Evolutionary conservation across 108 stramenopile species (phyloP).

Genomic region (Nitzschia palea): DNA sequence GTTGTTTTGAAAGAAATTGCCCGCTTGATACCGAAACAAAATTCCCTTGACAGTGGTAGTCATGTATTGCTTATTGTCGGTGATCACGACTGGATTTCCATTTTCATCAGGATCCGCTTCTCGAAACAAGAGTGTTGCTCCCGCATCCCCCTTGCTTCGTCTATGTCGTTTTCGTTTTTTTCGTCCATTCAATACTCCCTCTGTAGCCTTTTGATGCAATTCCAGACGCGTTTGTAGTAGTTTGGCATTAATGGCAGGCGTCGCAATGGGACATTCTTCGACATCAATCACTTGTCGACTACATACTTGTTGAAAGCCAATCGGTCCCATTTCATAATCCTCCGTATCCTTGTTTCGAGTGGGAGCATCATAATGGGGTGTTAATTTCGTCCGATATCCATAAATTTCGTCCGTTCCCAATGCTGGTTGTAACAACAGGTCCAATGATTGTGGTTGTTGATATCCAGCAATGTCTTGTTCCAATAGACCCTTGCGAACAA

Average conservation of each 20-base stretch:
- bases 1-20: slow-evolving; percentile 98
- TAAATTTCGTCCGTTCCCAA: slow-evolving; percentile 89
- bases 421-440: slow-evolving; percentile 45
- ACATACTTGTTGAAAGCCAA: slow-evolving; percentile 85
- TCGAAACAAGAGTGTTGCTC: slow-evolving; percentile 90
- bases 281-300: slow-evolving; percentile 90
- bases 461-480: slow-evolving; percentile 34
- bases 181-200: slow-evolving; percentile 15
- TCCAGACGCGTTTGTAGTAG: slow-evolving; percentile 56
- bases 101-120: slow-evolving; percentile 55
- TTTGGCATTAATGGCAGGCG: slow-evolving; percentile 86
- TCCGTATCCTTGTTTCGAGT: slow-evolving; percentile 40
- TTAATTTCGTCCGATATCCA: slow-evolving; percentile 93
- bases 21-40: slow-evolving; percentile 84
- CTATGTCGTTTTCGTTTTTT: slow-evolving; percentile 12
- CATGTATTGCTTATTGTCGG: slow-evolving; percentile 80
- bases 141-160: slow-evolving; percentile 53
- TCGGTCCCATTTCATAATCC: slow-evolving; percentile 35
- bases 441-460: background rate
- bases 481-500: slow-evolving; percentile 80
- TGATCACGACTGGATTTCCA: slow-evolving; percentile 72
- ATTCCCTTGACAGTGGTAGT: slow-evolving; percentile 70
- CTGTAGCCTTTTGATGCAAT: slow-evolving; percentile 30
- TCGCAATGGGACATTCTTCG: slow-evolving; percentile 90
- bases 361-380: slow-evolving; percentile 95